These are phyloP conservation scores for Puya raimondii DNA, from an alignment of 176 grass and related monocot species.

Conservation along the genomic window DNA sequence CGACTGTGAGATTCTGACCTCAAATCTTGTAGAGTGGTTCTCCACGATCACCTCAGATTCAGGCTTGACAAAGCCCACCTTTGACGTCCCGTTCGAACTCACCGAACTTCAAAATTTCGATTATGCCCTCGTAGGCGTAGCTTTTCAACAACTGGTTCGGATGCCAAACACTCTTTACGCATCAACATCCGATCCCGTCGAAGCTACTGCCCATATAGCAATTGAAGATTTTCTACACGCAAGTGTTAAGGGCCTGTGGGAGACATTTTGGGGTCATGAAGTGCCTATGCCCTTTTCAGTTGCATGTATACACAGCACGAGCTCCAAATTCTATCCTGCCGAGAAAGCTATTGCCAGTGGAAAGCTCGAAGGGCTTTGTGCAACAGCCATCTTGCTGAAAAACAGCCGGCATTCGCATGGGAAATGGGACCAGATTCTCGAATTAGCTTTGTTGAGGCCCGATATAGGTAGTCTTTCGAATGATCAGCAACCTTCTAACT, in stretches of 20 bases:
- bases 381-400: slow-evolving; percentile 67
- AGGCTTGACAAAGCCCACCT: slow-evolving; percentile 39
- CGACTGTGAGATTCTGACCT: slow-evolving; percentile 71
- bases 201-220: slow-evolving; percentile 79
- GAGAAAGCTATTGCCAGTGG: slow-evolving; percentile 79
- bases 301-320: slow-evolving; percentile 90
- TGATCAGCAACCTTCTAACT: slow-evolving; percentile 45
- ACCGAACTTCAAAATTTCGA: slow-evolving; percentile 76
- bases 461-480: slow-evolving; percentile 57
- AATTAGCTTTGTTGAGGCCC: slow-evolving; percentile 67
- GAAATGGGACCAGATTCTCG: slow-evolving; percentile 89
- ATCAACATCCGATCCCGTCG: slow-evolving; percentile 65
- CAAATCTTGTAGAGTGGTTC: slow-evolving; percentile 76
- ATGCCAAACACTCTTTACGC: slow-evolving; percentile 84
- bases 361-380: slow-evolving; percentile 83
- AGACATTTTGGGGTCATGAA: slow-evolving; percentile 87
- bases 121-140: slow-evolving; percentile 75
- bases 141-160: slow-evolving; percentile 82
- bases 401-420: slow-evolving; percentile 49
- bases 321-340: slow-evolving; percentile 79
- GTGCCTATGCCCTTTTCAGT: slow-evolving; percentile 71
- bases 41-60: slow-evolving; percentile 44
- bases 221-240: slow-evolving; percentile 94
- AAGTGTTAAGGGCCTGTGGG: slow-evolving; percentile 71
- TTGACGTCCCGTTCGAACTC: slow-evolving; percentile 68